Percentiles rank a stretch among this genome's conserved stretches.
These are phyloP conservation scores for Hanseniaspora pseudoguilliermondii DNA, from an alignment of 805 yeast species.

Conservation along the genomic window DNA sequence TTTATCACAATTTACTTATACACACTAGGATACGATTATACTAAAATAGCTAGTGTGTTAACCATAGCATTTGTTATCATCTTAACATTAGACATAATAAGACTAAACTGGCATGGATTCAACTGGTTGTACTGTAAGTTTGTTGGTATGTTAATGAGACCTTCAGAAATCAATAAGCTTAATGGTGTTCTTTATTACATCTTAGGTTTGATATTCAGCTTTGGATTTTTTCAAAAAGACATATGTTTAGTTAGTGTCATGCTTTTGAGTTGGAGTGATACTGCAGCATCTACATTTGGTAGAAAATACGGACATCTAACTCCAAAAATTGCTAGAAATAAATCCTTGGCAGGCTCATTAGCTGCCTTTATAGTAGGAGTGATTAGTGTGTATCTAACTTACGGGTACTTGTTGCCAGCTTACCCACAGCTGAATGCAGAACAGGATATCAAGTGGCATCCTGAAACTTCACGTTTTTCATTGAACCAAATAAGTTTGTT, in stretches of 20 bases:
- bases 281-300: constrained; percentile 92
- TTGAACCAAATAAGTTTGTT: constrained; percentile 42
- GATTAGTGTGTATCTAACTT: constrained; percentile 49
- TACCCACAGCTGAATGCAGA: constrained; percentile 43
- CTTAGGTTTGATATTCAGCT: constrained; percentile 63
- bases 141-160: constrained; percentile 77
- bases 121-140: constrained; percentile 53
- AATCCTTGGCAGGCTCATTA: constrained; percentile 78
- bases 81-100: constrained; percentile 49
- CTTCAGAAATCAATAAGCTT: constrained; percentile 53
- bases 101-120: constrained; percentile 50
- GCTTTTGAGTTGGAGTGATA: constrained; percentile 89
- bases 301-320: constrained; percentile 74
- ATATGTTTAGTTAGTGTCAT: constrained; percentile 63
- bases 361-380: constrained; percentile 77
- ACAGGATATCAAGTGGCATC: constrained; percentile 53
- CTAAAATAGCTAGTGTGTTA: constrained; percentile 49
- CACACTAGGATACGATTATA: constrained; percentile 43
- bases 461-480: constrained; percentile 44
- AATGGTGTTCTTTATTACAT: constrained; percentile 87
- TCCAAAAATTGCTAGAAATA: constrained; percentile 58
- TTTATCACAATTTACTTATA: constrained; percentile 64
- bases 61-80: constrained; percentile 42
- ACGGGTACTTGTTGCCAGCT: constrained; percentile 59
- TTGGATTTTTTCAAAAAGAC: constrained; percentile 63